Conservation (phyloP, 768 basidiomycete species). For the Exsudoporus frostii region DNA sequence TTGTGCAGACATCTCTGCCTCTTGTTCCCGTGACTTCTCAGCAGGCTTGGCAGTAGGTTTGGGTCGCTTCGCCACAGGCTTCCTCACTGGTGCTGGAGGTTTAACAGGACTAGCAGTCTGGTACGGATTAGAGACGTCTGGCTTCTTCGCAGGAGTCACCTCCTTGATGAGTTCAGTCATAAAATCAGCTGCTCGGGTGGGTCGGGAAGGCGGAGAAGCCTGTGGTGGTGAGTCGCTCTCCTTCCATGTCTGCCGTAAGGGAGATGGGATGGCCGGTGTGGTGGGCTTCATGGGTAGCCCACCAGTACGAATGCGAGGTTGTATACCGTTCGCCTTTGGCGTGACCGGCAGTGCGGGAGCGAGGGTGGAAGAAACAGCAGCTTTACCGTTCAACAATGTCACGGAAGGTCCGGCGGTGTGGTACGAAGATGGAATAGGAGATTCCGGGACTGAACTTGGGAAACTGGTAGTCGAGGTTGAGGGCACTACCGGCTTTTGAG, state of each 20-base stretch:
- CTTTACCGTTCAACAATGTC: constrained; percentile 26
- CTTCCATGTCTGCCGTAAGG: constrained; percentile 71
- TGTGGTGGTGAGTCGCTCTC: constrained; percentile 40
- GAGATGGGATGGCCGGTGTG: constrained; percentile 66
- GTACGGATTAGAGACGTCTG: constrained; percentile 76
- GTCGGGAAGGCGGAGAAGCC: constrained; percentile 33
- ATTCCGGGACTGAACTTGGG: constrained; percentile 28
- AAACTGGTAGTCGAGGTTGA: constrained; percentile 24
- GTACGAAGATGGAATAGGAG: constrained; percentile 33
- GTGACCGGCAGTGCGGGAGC: constrained; percentile 20
- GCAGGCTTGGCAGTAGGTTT: constrained; percentile 33
- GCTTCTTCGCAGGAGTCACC: constrained; percentile 58
- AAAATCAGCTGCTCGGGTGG: constrained; percentile 64
- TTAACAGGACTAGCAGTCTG: constrained; percentile 67
- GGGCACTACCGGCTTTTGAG: constrained; percentile 32
- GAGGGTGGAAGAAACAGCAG: constrained; percentile 23
- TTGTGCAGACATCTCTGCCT: constrained; percentile 47
- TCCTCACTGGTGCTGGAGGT: constrained; percentile 45
- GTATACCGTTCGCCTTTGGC: constrained; percentile 26
- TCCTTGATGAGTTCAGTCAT: constrained; percentile 72
- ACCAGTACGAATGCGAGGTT: constrained; percentile 40
- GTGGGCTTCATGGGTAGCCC: constrained; percentile 47
- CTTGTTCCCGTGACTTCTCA: constrained; percentile 30
- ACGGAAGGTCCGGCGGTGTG: constrained; percentile 27
- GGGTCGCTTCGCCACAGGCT: constrained; percentile 38